These are phyloP conservation scores for Podila horticola DNA, from an alignment of 192 early-diverging fungal species.

Conservation along the genomic window DNA sequence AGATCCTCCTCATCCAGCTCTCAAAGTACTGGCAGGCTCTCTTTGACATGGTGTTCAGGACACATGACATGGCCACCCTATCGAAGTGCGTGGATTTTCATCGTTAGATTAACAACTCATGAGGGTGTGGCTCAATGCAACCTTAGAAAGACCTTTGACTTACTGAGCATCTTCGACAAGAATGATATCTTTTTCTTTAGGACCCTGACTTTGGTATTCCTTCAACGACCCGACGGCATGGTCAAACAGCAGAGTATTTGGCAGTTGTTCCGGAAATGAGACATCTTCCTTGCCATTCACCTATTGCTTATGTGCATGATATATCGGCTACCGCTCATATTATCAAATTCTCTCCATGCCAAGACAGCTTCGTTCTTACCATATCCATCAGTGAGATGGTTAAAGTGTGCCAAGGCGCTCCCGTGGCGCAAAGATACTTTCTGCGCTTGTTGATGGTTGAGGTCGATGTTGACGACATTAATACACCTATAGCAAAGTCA, in stretches of 20 bases:
- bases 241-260: slow-evolving; percentile 25
- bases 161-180: slow-evolving; percentile 26
- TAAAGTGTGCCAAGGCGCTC: slow-evolving; percentile 21
- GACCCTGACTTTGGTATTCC: slow-evolving; percentile 14
- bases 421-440: slow-evolving; percentile 23
- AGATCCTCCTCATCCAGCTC: slow-evolving; percentile 14
- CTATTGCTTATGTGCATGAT: slow-evolving; percentile 8
- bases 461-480: slow-evolving; percentile 6
- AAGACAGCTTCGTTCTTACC: slow-evolving; percentile 17
- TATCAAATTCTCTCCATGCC: slow-evolving; percentile 2
- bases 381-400: slow-evolving; percentile 22
- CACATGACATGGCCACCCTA: slow-evolving; percentile 28
- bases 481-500: slow-evolving; percentile 1
- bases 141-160: slow-evolving; percentile 8
- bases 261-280: slow-evolving; percentile 14
- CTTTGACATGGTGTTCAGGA: slow-evolving; percentile 26
- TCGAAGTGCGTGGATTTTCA: slow-evolving; percentile 13
- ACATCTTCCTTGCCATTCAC: slow-evolving; percentile 24
- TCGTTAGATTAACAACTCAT: slow-evolving; percentile 13
- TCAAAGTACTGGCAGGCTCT: slow-evolving; percentile 27
- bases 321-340: slow-evolving; percentile 5
- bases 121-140: slow-evolving; percentile 10
- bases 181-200: slow-evolving; percentile 21
- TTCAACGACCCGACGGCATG: slow-evolving; percentile 20
- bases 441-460: slow-evolving; percentile 9